Evolutionary conservation across 208 protist species (phyloP).

Genomic region (Acanthamoeba culbertsoni): DNA sequence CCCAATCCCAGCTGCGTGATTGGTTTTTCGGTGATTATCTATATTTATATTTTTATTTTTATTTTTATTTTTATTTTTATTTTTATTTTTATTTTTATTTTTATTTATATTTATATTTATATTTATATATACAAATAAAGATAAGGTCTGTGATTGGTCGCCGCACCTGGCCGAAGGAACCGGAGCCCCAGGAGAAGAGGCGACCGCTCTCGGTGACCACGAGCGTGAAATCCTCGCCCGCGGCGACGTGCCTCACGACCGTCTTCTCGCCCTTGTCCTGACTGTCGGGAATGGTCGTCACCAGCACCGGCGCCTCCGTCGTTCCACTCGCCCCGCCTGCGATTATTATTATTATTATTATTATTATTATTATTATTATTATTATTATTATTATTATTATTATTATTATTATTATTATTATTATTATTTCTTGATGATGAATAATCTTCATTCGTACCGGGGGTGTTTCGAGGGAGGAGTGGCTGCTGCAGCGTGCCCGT

Average conservation of each 20-base stretch:
- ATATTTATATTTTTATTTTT: background rate
- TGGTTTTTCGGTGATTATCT: background rate
- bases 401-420: background rate
- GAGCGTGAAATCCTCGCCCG: background rate
- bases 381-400: background rate
- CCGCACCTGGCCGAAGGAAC: background rate
- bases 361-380: background rate
- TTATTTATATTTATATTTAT: background rate
- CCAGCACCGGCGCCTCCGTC: background rate
- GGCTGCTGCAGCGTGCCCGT: background rate
- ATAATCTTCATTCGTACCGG: too few species aligned
- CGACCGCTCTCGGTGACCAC: background rate
- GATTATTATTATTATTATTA: background rate
- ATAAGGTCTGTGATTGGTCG: background rate
- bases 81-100: background rate
- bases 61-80: background rate
- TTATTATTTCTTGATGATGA: background rate
- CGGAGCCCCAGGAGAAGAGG: background rate
- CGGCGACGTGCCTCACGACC: background rate
- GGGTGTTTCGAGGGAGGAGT: background rate
- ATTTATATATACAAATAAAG: too few species aligned
- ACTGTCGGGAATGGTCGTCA: background rate
- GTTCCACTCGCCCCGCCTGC: background rate
- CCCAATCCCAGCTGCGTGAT: background rate
- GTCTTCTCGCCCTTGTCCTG: background rate